Percentiles rank a stretch among this genome's conserved stretches.
These are phyloP conservation scores for Backusella tarrabulga DNA, from an alignment of 192 early-diverging fungal species.

Conservation along the genomic window DNA sequence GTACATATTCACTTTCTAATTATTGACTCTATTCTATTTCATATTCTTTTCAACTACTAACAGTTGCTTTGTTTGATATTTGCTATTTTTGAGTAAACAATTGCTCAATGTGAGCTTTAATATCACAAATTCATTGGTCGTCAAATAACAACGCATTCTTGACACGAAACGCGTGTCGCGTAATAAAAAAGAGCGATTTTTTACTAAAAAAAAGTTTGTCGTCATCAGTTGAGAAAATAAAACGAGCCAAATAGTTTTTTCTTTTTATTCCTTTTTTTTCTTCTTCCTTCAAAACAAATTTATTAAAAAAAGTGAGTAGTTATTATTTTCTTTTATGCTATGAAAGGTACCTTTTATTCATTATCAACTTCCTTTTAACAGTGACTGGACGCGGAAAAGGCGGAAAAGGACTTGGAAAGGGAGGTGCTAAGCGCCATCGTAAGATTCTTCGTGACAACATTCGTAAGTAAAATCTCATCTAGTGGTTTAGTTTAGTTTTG, in stretches of 20 bases:
- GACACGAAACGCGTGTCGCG: constrained; percentile 4
- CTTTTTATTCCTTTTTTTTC: not conserved
- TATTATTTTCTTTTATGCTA: not conserved
- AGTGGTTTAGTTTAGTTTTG: not conserved
- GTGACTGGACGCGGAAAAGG: constrained; percentile 99
- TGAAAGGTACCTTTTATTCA: not conserved
- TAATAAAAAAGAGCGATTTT: not conserved
- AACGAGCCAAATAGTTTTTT: not conserved
- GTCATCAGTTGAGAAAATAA: not conserved
- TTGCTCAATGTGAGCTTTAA: not conserved
- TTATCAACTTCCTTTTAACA: constrained; percentile 16
- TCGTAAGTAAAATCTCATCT: constrained; percentile 26
- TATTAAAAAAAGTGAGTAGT: not conserved
- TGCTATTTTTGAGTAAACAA: not conserved
- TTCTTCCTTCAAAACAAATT: not conserved
- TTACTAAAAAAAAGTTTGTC: not conserved
- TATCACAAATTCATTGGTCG: not conserved
- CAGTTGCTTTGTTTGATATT: not conserved
- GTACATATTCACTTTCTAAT: too few relatives aligned
- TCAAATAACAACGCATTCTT: not conserved
- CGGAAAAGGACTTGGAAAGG: constrained; percentile 97
- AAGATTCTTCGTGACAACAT: constrained; percentile 99
- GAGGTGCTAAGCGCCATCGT: constrained; percentile 98
- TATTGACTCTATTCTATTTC: not conserved
- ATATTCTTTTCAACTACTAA: not conserved